Conservation (phyloP, 352 stramenopile genomes). For the Halophytophthora batemanensis region DNA sequence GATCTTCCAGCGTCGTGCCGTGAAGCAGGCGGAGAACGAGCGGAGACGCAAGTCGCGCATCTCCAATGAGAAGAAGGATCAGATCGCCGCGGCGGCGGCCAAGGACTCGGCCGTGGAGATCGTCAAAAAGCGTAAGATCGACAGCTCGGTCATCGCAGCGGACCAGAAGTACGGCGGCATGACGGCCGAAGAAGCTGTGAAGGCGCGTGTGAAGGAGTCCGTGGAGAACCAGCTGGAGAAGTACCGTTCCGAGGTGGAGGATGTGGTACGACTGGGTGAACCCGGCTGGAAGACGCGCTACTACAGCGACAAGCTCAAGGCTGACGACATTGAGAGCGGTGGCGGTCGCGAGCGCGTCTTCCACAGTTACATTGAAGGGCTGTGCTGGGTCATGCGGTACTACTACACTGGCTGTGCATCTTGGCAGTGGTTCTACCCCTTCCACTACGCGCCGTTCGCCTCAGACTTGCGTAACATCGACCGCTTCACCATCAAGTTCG, state of each 20-base stretch:
- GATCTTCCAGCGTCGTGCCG: constrained; percentile 87
- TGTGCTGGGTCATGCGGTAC: constrained; percentile 99
- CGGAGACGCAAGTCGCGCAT: constrained; percentile 61
- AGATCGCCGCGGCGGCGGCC: constrained; percentile 51
- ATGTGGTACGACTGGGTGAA: constrained; percentile 94
- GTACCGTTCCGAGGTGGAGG: constrained; percentile 84
- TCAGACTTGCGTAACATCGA: constrained; percentile 91
- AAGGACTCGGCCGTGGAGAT: constrained; percentile 78
- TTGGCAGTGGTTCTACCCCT: constrained; percentile 99
- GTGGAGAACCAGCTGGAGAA: constrained; percentile 77
- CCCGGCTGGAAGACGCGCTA: constrained; percentile 96
- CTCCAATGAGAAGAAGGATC: constrained; percentile 68
- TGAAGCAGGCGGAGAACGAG: constrained; percentile 85
- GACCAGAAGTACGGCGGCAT: constrained; percentile 74
- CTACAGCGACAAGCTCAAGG: constrained; percentile 86
- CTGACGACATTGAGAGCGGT: constrained; percentile 79
- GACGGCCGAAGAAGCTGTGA: constrained; percentile 64
- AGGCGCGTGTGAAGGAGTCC: constrained; percentile 78
- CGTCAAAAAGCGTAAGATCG: constrained; percentile 72
- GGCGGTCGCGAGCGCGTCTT: constrained; percentile 90
- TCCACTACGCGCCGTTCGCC: constrained; percentile 97
- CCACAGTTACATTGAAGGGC: constrained; percentile 96
- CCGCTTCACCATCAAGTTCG: constrained; percentile 91
- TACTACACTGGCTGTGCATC: constrained; percentile 98
- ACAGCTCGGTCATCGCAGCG: constrained; percentile 53